phyloP scores from a whole-genome alignment of 139 green algal genomes.

The Dunaliella sp. region DNA sequence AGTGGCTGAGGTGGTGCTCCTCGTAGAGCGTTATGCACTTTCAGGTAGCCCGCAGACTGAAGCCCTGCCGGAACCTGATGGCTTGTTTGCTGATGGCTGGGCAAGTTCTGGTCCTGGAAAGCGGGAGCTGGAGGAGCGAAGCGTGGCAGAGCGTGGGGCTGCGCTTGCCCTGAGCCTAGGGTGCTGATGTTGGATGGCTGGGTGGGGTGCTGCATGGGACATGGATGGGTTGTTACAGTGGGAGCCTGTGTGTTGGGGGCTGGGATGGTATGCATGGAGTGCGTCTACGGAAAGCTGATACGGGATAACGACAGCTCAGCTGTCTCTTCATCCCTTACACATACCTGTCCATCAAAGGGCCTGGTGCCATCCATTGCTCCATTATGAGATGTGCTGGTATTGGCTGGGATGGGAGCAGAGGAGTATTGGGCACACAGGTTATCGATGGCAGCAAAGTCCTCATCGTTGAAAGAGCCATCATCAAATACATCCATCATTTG shows the following conservation, averaged over 20 bases:
- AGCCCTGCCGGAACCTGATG: background rate
- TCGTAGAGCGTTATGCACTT: background rate
- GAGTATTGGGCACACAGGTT: background rate
- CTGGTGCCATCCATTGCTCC: background rate
- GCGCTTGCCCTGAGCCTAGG: background rate
- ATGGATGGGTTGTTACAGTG: background rate
- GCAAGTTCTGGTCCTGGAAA: background rate
- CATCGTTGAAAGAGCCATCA: background rate
- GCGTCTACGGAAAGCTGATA: too few relatives aligned
- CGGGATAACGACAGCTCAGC: background rate
- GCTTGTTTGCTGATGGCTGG: background rate
- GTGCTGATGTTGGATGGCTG: background rate
- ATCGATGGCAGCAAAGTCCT: background rate
- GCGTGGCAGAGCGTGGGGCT: too few relatives aligned
- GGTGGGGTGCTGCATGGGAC: background rate
- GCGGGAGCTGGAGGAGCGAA: too few relatives aligned
- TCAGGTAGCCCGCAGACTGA: background rate
- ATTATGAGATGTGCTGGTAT: background rate
- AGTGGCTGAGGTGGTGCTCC: background rate
- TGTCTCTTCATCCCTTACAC: background rate
- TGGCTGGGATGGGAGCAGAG: background rate
- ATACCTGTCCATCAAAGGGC: background rate
- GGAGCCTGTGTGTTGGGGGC: background rate
- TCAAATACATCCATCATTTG: background rate
- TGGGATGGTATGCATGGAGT: too few relatives aligned